These are phyloP conservation scores for Persicaria maculosa DNA, from an alignment of 148 eudicot genomes.

Conservation along the genomic window DNA sequence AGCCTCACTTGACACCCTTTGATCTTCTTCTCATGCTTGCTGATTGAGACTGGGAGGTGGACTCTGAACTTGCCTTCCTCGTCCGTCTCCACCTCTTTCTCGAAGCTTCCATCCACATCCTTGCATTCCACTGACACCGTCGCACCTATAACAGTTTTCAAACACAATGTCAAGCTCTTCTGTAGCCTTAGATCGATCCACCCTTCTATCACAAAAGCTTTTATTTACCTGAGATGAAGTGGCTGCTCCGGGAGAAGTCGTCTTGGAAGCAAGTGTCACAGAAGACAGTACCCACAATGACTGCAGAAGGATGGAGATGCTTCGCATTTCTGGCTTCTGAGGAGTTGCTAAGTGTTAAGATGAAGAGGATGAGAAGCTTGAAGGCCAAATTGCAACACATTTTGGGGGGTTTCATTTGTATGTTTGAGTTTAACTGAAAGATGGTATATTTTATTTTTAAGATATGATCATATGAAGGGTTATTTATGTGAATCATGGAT, in stretches of 20 bases:
- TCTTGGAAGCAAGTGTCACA: constrained; percentile 80
- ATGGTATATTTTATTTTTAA: constrained; percentile 25
- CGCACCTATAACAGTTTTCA: constrained; percentile 41
- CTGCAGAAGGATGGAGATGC: constrained; percentile 39
- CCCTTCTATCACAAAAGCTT: neutral
- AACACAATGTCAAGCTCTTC: neutral
- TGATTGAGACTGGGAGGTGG: constrained; percentile 45
- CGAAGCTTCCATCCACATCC: constrained; percentile 16
- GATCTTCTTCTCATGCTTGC: constrained; percentile 50
- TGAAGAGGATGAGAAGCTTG: neutral
- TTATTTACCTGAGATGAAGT: constrained; percentile 68
- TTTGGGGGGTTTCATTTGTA: neutral
- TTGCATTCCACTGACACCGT: constrained; percentile 70
- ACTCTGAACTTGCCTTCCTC: constrained; percentile 57
- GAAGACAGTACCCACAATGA: constrained; percentile 64
- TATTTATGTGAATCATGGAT: constrained; percentile 58
- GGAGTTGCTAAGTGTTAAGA: neutral
- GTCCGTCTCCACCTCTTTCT: constrained; percentile 50
- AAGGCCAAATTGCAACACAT: neutral
- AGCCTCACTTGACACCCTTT: constrained; percentile 57
- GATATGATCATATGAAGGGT: constrained; percentile 13
- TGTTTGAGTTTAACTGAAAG: neutral
- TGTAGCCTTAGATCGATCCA: too few species aligned
- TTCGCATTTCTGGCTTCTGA: constrained; percentile 30
- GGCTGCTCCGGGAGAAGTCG: constrained; percentile 38